Evolutionary conservation across 1,284 basidiomycete genomes (phyloP).

Genomic region (Cryptococcus hybrid): DNA sequence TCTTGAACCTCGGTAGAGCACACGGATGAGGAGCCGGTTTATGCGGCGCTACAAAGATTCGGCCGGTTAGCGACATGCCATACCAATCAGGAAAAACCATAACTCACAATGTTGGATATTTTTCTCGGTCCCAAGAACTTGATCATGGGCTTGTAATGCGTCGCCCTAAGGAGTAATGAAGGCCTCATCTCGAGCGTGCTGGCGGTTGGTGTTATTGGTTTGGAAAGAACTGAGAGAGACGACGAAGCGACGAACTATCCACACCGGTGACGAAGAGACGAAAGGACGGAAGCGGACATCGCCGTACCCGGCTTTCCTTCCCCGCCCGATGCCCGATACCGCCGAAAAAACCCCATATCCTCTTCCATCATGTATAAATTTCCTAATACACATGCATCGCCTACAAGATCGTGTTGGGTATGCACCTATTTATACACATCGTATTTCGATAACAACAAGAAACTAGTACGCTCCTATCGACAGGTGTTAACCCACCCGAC

Average conservation of each 20-base stretch:
- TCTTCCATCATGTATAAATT: too few relatives aligned
- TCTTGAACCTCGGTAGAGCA: constrained; percentile 66
- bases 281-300: not conserved
- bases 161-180: constrained; percentile 27
- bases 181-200: constrained; percentile 25
- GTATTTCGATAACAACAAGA: too few relatives aligned
- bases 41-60: constrained; percentile 55
- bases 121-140: constrained; percentile 70
- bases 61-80: not conserved
- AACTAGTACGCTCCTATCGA: too few relatives aligned
- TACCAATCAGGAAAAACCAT: not conserved
- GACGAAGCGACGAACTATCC: too few relatives aligned
- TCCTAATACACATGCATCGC: too few relatives aligned
- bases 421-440: too few relatives aligned
- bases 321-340: too few relatives aligned
- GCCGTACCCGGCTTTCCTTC: too few relatives aligned
- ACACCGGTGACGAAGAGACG: not conserved
- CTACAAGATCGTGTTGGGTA: too few relatives aligned
- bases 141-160: constrained; percentile 63
- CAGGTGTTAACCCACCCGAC: too few relatives aligned
- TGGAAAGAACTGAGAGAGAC: not conserved
- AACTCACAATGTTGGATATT: constrained; percentile 59
- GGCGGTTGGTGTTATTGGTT: not conserved
- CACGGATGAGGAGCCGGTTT: constrained; percentile 69
- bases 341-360: too few relatives aligned